A percentile compares a stretch with the other conserved stretches of the same genome.
Evolutionary conservation across 371 early-diverging fungal genomes (phyloP).

Genomic region (Actinomortierella ambigua): DNA sequence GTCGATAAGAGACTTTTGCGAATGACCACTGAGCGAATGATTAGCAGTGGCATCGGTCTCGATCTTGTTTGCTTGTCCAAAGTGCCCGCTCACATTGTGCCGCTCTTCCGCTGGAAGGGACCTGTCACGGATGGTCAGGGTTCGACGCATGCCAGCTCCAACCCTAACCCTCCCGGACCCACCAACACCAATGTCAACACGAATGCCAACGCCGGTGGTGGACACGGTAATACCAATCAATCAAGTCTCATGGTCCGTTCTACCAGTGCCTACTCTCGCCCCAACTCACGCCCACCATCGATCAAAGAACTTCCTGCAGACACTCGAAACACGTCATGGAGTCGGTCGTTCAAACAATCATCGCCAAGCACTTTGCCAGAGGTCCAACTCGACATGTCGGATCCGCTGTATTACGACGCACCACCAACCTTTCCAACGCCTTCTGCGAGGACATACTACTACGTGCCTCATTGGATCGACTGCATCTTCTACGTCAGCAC

Average conservation of each 20-base stretch:
- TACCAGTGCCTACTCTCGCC: conserved; percentile 24
- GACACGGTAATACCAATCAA: conserved; percentile 9
- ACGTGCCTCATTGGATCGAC: conserved; percentile 93
- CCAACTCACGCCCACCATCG: conserved; percentile 32
- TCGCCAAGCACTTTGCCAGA: conserved; percentile 28
- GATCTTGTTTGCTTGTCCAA: conserved; percentile 92
- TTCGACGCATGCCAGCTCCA: conserved; percentile 15
- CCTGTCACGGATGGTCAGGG: conserved; percentile 27
- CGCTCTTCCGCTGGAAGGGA: conserved; percentile 71
- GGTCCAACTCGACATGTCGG: conserved; percentile 50
- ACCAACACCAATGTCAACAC: conserved; percentile 26
- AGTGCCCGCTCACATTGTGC: conserved; percentile 88
- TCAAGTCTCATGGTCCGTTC: conserved; percentile 32
- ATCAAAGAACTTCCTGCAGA: conserved; percentile 33
- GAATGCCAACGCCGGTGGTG: conserved; percentile 10
- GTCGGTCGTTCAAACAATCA: conserved; percentile 18
- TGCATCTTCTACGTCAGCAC: conserved; percentile 83
- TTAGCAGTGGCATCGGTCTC: conserved; percentile 90
- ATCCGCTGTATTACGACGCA: conserved; percentile 63
- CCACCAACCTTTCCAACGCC: conserved; percentile 35
- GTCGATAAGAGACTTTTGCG: conserved; percentile 84
- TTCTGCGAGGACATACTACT: conserved; percentile 62
- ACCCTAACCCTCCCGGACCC: conserved; percentile 18
- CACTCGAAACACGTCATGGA: conserved; percentile 35
- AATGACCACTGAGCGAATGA: conserved; percentile 94